phyloP scores from a whole-genome alignment of 2,329 filamentous ascomycete species.

The Penicillium sp. region DNA sequence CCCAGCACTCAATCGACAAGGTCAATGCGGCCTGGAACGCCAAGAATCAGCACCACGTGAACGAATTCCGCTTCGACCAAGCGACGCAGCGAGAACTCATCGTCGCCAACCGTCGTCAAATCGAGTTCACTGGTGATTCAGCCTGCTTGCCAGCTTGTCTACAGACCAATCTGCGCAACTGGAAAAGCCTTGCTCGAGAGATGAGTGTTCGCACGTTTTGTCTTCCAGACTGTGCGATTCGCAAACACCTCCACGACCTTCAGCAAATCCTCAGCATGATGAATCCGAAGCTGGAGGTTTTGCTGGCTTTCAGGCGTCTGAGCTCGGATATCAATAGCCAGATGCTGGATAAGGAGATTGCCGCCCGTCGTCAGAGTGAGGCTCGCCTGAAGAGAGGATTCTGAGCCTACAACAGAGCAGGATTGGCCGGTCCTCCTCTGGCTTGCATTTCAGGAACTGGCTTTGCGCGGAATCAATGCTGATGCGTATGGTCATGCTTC shows the following conservation, averaged over 20 bases:
- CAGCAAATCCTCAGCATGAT: slow-evolving; percentile 47
- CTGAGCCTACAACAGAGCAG: background rate
- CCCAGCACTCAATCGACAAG: slow-evolving; percentile 35
- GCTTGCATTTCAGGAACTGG: too few relatives aligned
- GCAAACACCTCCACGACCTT: slow-evolving; percentile 46
- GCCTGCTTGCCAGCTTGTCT: slow-evolving; percentile 35
- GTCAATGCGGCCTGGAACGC: slow-evolving; percentile 38
- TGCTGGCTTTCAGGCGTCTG: slow-evolving; percentile 36
- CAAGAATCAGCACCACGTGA: slow-evolving; percentile 44
- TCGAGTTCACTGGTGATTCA: slow-evolving; percentile 43
- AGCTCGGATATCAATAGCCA: slow-evolving; percentile 27
- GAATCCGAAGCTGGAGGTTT: slow-evolving; percentile 36
- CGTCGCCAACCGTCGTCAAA: slow-evolving; percentile 39
- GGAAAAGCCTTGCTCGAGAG: slow-evolving; percentile 43
- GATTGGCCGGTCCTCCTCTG: too few relatives aligned
- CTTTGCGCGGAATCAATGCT: background rate
- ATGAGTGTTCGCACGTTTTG: slow-evolving; percentile 49
- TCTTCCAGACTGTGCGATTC: slow-evolving; percentile 43
- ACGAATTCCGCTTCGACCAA: slow-evolving; percentile 50
- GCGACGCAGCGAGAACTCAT: slow-evolving; percentile 46
- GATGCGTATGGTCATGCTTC: background rate
- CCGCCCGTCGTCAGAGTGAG: slow-evolving; percentile 1
- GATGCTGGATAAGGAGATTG: slow-evolving; percentile 23
- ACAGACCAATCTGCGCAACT: slow-evolving; percentile 45
- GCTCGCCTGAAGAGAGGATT: background rate